Conservation (phyloP, 2,329 filamentous ascomycete genomes). For the Myriosclerotinia curreyana region DNA sequence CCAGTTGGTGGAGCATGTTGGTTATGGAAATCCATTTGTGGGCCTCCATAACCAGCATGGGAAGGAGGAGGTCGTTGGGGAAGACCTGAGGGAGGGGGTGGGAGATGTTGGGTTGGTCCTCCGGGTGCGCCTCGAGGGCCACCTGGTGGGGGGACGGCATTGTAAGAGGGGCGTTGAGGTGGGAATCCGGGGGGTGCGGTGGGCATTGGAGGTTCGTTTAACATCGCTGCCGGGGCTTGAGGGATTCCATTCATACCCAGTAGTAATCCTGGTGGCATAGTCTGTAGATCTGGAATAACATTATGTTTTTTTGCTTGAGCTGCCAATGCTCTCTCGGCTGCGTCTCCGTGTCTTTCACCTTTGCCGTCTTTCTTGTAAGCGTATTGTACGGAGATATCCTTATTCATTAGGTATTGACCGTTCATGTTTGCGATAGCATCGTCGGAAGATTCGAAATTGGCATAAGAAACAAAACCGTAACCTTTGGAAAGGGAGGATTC, state of each 20-base stretch:
- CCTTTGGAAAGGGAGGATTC: conserved; percentile 87
- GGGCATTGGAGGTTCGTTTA: conserved; percentile 27
- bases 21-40: conserved; percentile 49
- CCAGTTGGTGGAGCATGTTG: conserved; percentile 45
- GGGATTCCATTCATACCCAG: conserved; percentile 42
- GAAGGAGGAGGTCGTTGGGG: conserved; percentile 69
- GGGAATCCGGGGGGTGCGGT: conserved; percentile 33
- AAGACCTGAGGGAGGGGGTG: conserved; percentile 51
- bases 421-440: conserved; percentile 90
- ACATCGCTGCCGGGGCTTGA: conserved; percentile 44
- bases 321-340: conserved; percentile 87
- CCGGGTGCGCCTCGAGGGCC: conserved; percentile 45
- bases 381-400: conserved; percentile 94
- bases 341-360: conserved; percentile 91
- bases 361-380: conserved; percentile 99
- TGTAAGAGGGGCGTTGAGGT: conserved; percentile 34
- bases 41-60: conserved; percentile 66
- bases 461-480: conserved; percentile 93
- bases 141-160: conserved; percentile 38
- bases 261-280: conserved; percentile 41
- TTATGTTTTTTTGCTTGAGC: conserved; percentile 93
- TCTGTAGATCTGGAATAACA: conserved; percentile 66
- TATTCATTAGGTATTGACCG: conserved; percentile 94
- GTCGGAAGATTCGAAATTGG: conserved; percentile 90
- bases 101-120: conserved; percentile 40